Base-by-base conservation (phyloP, 2,329 filamentous ascomycete species). In the Huntiella savannae region DNA sequence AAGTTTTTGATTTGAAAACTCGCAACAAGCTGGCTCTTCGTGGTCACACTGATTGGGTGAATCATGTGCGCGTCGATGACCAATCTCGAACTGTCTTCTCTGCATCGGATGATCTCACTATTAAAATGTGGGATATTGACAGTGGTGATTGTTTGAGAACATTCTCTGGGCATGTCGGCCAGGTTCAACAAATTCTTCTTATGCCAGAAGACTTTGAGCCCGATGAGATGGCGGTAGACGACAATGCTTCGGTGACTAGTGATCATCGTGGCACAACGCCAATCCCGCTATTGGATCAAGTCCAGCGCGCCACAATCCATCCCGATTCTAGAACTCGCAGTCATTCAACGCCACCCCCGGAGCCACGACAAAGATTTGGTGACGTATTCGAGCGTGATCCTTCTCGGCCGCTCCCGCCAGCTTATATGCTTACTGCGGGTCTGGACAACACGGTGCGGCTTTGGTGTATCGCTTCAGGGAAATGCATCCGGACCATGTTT, bases 11-110 rank as follows among this genome's bases (percentile, higher is more conserved):
- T 60, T 91, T 92, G 56, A 74, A 82, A 55, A 83, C 82, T 49
- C 85, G 84, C 58, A 78, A 82, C 45, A 82, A 79, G 0, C 93
- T 81, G 54, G 71, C 76, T 44, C 69, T 98, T 10, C 77, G 79
- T 17, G 88, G 87, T 6, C 91, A 98, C 59, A 75, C 70, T 0
- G 87, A 96, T 59, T 96, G 88, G 83, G 87, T 98, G 55, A 98
- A 98, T 62, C 79, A 83, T n/a, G 88, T 96, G 32, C 80, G 81
- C 53, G 75, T 98, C 34, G 86, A 98, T 59, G 71, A 78, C 0
- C 64, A 72, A 1, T 92, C 84, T 7, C 78, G 84, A 11, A 95
- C 87, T 0, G 71, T 96, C 3, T 81, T 96, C 56, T 94, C 88
- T 0, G 86, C 86, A 1, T 95, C 86, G 0, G 91, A 98, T 58